Evolutionary conservation across 108 stramenopile genomes (phyloP).

Genomic region (Schizochytrium sp.): DNA sequence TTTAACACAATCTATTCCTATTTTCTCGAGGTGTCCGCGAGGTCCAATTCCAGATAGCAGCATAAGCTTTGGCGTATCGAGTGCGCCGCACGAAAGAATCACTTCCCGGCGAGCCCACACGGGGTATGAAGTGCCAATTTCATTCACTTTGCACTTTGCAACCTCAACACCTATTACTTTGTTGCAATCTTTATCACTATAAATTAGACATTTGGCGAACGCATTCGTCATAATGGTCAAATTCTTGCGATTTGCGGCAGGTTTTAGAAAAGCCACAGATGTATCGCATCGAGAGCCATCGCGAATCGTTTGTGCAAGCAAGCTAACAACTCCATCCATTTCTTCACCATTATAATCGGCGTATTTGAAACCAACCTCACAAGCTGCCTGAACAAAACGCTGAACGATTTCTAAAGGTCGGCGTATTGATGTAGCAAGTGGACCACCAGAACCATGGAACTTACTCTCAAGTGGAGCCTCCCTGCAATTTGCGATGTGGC

Average conservation of each 20-base stretch:
- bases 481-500: too few species aligned
- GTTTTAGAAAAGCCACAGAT: conserved; percentile 9
- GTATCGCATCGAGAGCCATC: conserved; percentile 59
- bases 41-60: conserved; percentile 77
- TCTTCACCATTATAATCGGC: conserved; percentile 34
- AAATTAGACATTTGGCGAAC: conserved; percentile 14
- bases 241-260: neutral
- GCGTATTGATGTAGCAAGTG: neutral
- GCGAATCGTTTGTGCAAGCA: conserved; percentile 33
- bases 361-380: neutral
- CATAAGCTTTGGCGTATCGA: conserved; percentile 81
- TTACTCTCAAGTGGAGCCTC: neutral
- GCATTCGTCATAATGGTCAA: neutral
- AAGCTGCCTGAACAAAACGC: conserved; percentile 17
- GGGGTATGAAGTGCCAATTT: neutral
- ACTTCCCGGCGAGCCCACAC: conserved; percentile 71
- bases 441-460: conserved; percentile 15
- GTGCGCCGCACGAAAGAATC: conserved; percentile 79
- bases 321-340: neutral
- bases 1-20: conserved; percentile 66
- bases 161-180: conserved; percentile 23
- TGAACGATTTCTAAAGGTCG: neutral
- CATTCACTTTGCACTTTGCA: neutral
- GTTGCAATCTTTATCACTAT: too few species aligned
- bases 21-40: conserved; percentile 62